Evolutionary conservation across 1,284 basidiomycete genomes (phyloP), one percentile per base, ranked within the genome.

Genomic region (Ceratobasidium papillatum): DNA sequence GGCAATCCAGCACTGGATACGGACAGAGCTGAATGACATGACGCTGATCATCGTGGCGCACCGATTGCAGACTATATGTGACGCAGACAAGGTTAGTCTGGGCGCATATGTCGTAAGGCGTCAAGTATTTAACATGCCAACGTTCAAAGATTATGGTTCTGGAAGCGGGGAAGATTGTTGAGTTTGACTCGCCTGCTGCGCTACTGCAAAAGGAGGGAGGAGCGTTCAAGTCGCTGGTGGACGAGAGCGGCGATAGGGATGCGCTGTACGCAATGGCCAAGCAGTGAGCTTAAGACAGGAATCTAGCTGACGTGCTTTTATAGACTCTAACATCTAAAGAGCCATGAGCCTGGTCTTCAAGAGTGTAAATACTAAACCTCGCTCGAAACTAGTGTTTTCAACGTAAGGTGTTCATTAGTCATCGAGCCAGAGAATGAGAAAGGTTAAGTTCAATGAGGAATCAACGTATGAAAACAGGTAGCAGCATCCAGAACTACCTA

Each of bases 41-140:
- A 91, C 89, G 0, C 80, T 91, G 3, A 84, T 91, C 54, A 91
- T 89, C 14, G 83, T 91, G 59, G 91, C 91, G 0, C 90, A 91
- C 80, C 86, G 90, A 41, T 81, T 92, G 14, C 89, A 90, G 78
- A 91, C 90, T 0, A 89, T 91, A 77, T 90, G 90, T 84, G 90
- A 91, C 76, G 85, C 87, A 0, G 89, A 91, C 79, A 85, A 76
- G 56, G 58, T 65, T 51, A 4, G 63, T 14, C 36, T 19, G 27
- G 27, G 9, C 12, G 38, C 8, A 25, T 43, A 47, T 47, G 11
- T 27, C 22, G 30, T 47, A 47, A 11, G 14, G 3, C 9, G 12
- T 8, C 9, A 5, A 1, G 27, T 38, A 54, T 9, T 36, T 34
- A 22, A 22, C 11, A 30, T 8, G 32, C 11, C 12, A 9, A 34